A percentile compares a stretch with the other conserved stretches of the same genome.
Evolutionary conservation across 805 yeast genomes (phyloP).

Genomic region (Zygoascus biomembranicola): DNA sequence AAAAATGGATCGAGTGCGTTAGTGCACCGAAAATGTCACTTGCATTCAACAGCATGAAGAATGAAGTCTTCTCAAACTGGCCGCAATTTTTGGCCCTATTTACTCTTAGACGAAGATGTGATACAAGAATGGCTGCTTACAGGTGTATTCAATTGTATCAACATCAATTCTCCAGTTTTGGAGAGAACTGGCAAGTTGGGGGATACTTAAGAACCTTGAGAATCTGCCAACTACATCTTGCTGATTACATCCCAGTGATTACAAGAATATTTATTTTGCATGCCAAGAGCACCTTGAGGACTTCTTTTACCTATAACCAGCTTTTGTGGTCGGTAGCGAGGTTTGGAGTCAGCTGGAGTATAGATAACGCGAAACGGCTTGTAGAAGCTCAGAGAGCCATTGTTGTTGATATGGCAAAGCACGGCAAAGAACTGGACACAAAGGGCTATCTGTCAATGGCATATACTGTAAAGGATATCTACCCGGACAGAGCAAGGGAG

Average conservation of each 20-base stretch:
- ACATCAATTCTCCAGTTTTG: conserved; percentile 5
- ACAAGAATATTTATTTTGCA: conserved; percentile 17
- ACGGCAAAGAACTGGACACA: conserved; percentile 15
- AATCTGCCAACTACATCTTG: conserved; percentile 14
- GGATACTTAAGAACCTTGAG: conserved; percentile 16
- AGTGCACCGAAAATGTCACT: conserved; percentile 10
- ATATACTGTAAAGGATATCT: conserved; percentile 9
- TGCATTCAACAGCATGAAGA: conserved; percentile 17
- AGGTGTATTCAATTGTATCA: conserved; percentile 18
- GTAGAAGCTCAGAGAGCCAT: conserved; percentile 21
- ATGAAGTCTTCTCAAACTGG: conserved; percentile 15
- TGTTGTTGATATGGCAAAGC: conserved; percentile 14
- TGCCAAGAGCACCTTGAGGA: conserved; percentile 2
- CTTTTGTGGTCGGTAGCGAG: conserved; percentile 23
- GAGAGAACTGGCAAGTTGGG: conserved; percentile 14
- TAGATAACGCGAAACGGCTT: conserved; percentile 13
- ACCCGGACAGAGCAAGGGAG: conserved; percentile 8
- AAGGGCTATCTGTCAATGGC: conserved; percentile 27
- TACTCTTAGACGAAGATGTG: conserved; percentile 19
- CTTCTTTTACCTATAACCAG: conserved; percentile 17
- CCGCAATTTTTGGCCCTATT: conserved; percentile 22
- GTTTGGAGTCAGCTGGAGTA: conserved; percentile 22
- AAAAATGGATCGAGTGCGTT: conserved; percentile 15
- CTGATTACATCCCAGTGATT: conserved; percentile 21
- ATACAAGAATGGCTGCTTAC: conserved; percentile 19